Conservation (phyloP, 2,329 filamentous ascomycete species). For the Elsinoe arachidis region DNA sequence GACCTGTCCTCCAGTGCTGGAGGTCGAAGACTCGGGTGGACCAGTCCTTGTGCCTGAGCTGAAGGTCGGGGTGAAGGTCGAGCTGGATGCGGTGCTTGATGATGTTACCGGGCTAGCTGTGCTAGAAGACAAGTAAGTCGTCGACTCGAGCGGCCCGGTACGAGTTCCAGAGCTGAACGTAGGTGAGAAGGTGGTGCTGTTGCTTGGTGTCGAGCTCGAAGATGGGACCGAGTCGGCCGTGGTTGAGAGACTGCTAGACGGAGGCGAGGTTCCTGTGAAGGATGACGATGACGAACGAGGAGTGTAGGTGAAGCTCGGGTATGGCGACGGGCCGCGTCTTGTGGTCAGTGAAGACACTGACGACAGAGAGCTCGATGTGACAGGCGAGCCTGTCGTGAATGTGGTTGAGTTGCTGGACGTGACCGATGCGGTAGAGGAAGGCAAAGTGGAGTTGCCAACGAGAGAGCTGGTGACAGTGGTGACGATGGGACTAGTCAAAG, state of each 20-base stretch:
- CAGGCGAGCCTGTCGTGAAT: neutral
- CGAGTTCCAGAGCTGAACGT: constrained; percentile 18
- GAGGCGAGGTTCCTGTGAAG: neutral
- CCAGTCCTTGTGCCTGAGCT: constrained; percentile 18
- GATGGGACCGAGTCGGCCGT: neutral
- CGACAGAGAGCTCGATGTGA: neutral
- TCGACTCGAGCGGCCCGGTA: constrained; percentile 1
- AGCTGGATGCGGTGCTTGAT: constrained; percentile 1
- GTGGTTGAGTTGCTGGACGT: neutral
- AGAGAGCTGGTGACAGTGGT: neutral
- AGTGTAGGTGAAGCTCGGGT: constrained; percentile 9
- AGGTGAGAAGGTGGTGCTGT: neutral
- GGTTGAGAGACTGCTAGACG: constrained; percentile 8
- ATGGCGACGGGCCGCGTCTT: neutral
- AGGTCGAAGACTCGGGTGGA: constrained; percentile 2
- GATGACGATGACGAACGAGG: neutral
- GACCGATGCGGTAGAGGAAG: neutral
- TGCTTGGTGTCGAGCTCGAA: neutral
- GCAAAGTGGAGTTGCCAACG: neutral
- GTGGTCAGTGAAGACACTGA: neutral
- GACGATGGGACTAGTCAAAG: constrained; percentile 11
- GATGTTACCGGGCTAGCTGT: constrained; percentile 4
- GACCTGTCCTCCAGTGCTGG: neutral
- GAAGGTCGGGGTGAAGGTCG: neutral
- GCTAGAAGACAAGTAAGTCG: neutral